Evolutionary conservation across 495 filamentous ascomycete genomes (phyloP).

Genomic region (Letharia lupina): DNA sequence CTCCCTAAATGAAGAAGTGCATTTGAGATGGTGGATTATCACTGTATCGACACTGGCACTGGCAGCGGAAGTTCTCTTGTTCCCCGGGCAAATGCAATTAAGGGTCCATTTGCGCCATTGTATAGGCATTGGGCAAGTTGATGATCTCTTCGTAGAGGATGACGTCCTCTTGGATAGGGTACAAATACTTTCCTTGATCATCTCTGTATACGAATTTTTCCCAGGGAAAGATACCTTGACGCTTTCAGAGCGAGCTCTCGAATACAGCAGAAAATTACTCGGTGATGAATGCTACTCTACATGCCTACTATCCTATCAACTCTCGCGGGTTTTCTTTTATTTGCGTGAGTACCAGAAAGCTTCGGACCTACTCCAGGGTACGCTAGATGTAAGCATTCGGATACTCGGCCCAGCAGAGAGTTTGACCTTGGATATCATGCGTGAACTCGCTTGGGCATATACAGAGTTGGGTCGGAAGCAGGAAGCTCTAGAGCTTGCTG

Average conservation of each 20-base stretch:
- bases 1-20: conserved; percentile 20
- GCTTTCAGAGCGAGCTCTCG: background rate
- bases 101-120: background rate
- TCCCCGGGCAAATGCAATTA: background rate
- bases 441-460: conserved; percentile 15
- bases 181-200: background rate
- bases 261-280: background rate
- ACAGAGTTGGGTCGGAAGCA: conserved; percentile 16
- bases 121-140: background rate
- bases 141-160: background rate
- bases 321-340: too few relatives aligned
- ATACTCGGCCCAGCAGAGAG: conserved; percentile 3
- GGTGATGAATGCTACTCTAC: background rate
- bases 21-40: conserved; percentile 13
- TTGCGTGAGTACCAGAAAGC: background rate
- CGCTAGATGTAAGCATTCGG: background rate
- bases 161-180: background rate
- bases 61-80: background rate
- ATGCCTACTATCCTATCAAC: background rate
- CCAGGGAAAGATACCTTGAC: background rate
- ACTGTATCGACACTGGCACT: conserved; percentile 17
- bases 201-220: background rate
- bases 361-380: background rate
- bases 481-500: conserved; percentile 7
- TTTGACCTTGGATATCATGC: conserved; percentile 17